These are phyloP conservation scores for Mycosarcoma mackinlayi DNA, from an alignment of 1,284 basidiomycete species.

Conservation along the genomic window DNA sequence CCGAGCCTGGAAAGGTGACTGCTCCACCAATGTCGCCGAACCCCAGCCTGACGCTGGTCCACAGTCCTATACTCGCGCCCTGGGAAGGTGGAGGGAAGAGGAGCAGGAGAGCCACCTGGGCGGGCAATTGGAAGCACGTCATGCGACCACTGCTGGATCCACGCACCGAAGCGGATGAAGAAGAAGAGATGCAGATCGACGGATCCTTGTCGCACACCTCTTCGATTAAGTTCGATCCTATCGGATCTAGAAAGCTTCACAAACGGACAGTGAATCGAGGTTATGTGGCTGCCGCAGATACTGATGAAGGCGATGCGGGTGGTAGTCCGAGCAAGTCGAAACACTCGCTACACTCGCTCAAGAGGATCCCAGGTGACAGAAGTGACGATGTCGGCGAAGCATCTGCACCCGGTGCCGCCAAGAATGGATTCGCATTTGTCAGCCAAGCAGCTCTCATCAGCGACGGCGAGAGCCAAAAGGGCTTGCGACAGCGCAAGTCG, in stretches of 20 bases:
- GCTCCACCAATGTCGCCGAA: slow-evolving; percentile 37
- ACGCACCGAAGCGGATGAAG: neutral
- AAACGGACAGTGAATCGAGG: slow-evolving; percentile 2
- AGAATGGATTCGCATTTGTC: slow-evolving; percentile 21
- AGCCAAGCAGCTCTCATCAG: slow-evolving; percentile 20
- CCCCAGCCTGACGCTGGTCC: slow-evolving; percentile 46
- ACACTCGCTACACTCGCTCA: neutral
- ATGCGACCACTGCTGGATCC: slow-evolving; percentile 51
- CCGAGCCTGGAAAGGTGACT: neutral
- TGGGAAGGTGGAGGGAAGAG: neutral
- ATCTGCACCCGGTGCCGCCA: neutral
- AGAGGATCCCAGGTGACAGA: neutral
- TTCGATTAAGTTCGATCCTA: slow-evolving; percentile 10
- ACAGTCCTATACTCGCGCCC: slow-evolving; percentile 32
- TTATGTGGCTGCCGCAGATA: neutral
- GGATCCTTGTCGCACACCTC: slow-evolving; percentile 7
- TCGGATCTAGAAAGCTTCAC: neutral
- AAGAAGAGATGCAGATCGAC: slow-evolving; percentile 1
- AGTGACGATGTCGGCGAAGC: neutral
- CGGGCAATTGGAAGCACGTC: slow-evolving; percentile 55
- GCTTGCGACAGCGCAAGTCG: slow-evolving; percentile 23
- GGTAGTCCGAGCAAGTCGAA: neutral
- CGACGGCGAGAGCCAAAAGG: slow-evolving; percentile 22
- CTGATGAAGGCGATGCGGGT: neutral
- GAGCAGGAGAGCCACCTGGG: slow-evolving; percentile 40